These are phyloP conservation scores for Mollisia scopiformis DNA, from an alignment of 2,329 filamentous ascomycete genomes.

Conservation along the genomic window DNA sequence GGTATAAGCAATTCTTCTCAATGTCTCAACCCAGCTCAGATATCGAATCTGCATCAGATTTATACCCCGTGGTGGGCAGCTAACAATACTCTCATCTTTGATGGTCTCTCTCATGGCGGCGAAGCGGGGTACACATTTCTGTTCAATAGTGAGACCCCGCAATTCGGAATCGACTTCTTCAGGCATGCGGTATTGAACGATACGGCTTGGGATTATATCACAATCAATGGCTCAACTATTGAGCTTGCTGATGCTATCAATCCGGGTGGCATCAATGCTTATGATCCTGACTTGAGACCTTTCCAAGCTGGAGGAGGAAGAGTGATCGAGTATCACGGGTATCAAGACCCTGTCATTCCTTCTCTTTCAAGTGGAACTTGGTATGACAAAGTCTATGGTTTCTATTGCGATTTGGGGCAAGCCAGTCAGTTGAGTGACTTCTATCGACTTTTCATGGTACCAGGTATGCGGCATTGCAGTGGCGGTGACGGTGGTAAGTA, in stretches of 20 bases:
- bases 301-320: conserved; percentile 22
- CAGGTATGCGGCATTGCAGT: conserved; percentile 52
- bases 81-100: conserved; percentile 21
- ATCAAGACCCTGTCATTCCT: conserved; percentile 37
- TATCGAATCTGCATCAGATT: conserved; percentile 20
- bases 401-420: conserved; percentile 39
- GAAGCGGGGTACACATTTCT: conserved; percentile 42
- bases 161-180: conserved; percentile 42
- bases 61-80: conserved; percentile 15
- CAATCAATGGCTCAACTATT: conserved; percentile 41
- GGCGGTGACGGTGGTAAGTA: conserved; percentile 38
- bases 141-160: conserved; percentile 37
- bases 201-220: conserved; percentile 41
- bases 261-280: conserved; percentile 21
- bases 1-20: background rate
- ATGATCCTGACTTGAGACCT: conserved; percentile 21
- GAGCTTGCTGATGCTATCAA: conserved; percentile 18
- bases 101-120: conserved; percentile 48
- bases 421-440: conserved; percentile 43
- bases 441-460: conserved; percentile 54
- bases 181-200: conserved; percentile 49
- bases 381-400: conserved; percentile 39
- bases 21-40: background rate
- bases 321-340: conserved; percentile 21
- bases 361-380: conserved; percentile 48